A percentile compares a stretch with the other conserved stretches of the same genome.
Conservation (phyloP, 345 rosid species). For the Erucastrum elatum region DNA sequence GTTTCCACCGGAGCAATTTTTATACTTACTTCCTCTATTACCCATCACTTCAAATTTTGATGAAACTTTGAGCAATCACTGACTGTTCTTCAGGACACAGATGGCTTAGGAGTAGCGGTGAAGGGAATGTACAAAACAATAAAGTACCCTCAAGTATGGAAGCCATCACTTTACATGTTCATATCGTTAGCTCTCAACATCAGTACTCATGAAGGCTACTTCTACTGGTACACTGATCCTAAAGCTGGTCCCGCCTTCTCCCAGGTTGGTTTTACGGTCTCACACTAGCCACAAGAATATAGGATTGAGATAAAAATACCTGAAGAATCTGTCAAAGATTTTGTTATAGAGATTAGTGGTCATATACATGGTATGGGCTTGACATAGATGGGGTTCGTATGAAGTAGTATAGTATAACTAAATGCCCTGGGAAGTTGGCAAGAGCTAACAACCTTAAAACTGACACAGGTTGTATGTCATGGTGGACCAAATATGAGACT, state of each 20-base stretch:
- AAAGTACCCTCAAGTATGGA: slow-evolving; percentile 75
- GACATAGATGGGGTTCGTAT: not conserved
- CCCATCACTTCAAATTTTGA: slow-evolving; percentile 14
- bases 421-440: not conserved
- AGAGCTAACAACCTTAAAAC: not conserved
- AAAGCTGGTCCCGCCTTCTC: slow-evolving; percentile 79
- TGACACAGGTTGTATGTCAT: not conserved
- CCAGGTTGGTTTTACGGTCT: slow-evolving; percentile 43
- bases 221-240: slow-evolving; percentile 86
- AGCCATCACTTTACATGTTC: slow-evolving; percentile 80
- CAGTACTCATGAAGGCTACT: slow-evolving; percentile 79
- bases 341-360: slow-evolving; percentile 4
- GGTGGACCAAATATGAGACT: not conserved
- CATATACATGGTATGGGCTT: not conserved
- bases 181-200: slow-evolving; percentile 71
- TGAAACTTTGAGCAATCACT: slow-evolving; percentile 8
- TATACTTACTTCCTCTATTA: not conserved
- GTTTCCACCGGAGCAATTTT: not conserved
- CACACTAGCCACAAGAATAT: not conserved
- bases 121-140: slow-evolving; percentile 61
- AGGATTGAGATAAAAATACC: not conserved
- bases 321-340: not conserved
- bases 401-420: not conserved
- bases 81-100: slow-evolving; percentile 44
- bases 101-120: slow-evolving; percentile 50